These are phyloP conservation scores for Tolypocladium endophyticum DNA, from an alignment of 2,329 filamentous ascomycete genomes.

Conservation along the genomic window DNA sequence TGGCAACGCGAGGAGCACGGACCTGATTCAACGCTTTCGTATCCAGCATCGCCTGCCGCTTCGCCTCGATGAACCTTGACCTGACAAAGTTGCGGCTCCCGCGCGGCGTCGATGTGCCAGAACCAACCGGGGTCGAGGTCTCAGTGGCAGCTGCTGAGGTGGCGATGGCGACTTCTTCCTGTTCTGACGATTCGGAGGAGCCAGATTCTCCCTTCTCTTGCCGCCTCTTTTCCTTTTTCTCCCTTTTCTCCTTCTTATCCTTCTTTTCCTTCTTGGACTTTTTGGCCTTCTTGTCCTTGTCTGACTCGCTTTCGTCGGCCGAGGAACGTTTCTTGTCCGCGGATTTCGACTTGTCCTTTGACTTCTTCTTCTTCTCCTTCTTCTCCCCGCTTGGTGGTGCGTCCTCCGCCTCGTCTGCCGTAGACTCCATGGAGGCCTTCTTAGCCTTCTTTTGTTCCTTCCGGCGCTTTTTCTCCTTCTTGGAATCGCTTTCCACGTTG, in stretches of 20 bases:
- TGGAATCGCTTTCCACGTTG: slow-evolving; percentile 11
- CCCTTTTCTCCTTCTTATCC: slow-evolving; percentile 34
- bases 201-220: slow-evolving; percentile 28
- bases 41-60: slow-evolving; percentile 74
- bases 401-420: slow-evolving; percentile 8
- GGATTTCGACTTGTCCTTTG: slow-evolving; percentile 3
- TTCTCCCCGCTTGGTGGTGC: slow-evolving; percentile 8
- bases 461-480: slow-evolving; percentile 25
- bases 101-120: slow-evolving; percentile 33
- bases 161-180: slow-evolving; percentile 8
- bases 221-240: slow-evolving; percentile 35
- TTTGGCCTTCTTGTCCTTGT: slow-evolving; percentile 19
- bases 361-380: slow-evolving; percentile 15
- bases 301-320: slow-evolving; percentile 3
- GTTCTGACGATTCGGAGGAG: neutral
- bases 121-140: slow-evolving; percentile 26
- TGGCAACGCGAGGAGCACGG: slow-evolving; percentile 13
- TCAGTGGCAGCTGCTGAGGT: slow-evolving; percentile 21
- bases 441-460: slow-evolving; percentile 26
- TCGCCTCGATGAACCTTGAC: slow-evolving; percentile 78
- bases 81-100: slow-evolving; percentile 62
- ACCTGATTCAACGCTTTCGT: slow-evolving; percentile 79
- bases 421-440: slow-evolving; percentile 5
- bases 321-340: slow-evolving; percentile 8
- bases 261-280: slow-evolving; percentile 30